Evolutionary conservation across 495 filamentous ascomycete genomes (phyloP), one percentile per base, ranked within the genome.

Genomic region (Aspergillus avenaceus): DNA sequence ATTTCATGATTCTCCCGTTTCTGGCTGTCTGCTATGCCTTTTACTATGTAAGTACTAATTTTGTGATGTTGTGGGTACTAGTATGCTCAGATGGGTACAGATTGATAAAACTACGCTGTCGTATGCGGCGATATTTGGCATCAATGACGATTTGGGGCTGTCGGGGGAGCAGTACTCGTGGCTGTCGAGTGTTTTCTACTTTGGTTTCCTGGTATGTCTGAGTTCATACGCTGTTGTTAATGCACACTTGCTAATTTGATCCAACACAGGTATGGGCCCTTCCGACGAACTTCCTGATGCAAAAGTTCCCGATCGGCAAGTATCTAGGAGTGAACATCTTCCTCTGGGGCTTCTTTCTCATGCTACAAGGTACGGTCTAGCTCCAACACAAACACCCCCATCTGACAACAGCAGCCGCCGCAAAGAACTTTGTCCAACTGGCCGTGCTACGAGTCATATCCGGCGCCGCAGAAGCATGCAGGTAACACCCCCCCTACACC

Each of bases 71-170:
- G 4, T 22, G 27, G n/a, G 13, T 43, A 34, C 69, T 22, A 8
- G 54, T 29, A 14, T 28, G 29, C 19, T 27, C 38, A 50, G 41
- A 73, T 58, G 64, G n/a, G 6, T 3, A 31, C 67, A 71, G 49
- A 73, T 78, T 47, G 75, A 80, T 49, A 77, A 80, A 59, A 79
- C 76, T 1, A 80, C 76, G 0, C 58, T 82, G n/a, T 76, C 73
- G 4, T 80, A 80, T 60, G 76, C 77, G 5, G 73, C 77, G 5
- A 74, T 83, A 21, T 82, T 83, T 55, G 77, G 76, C 0, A 80
- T 84, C 45, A 46, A 66, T 34, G 62, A 77, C 9, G 75, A 54
- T 59, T 45, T 75, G 19, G 48, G 73, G 8, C 60, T 83, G 2
- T 54, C 61, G 11, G 79, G 79, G 7, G 58, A 64, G 0, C 63